These are phyloP conservation scores for Clausena lansium DNA, from an alignment of 345 rosid species.

Conservation along the genomic window DNA sequence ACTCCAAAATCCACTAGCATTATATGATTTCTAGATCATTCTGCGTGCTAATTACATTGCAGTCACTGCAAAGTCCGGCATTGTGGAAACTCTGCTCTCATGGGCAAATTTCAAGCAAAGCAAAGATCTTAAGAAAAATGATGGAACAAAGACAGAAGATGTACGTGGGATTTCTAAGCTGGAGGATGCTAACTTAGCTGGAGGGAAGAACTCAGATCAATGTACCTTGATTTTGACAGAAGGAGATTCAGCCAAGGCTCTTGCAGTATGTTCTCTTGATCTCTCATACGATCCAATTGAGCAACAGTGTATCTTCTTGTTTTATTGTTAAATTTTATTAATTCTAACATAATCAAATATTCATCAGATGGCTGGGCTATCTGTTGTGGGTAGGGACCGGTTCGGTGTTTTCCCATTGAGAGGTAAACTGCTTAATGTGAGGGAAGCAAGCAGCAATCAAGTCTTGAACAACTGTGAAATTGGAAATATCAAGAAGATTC, in stretches of 20 bases:
- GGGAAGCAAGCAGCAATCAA: constrained; percentile 88
- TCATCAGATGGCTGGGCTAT: constrained; percentile 74
- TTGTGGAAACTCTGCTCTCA: constrained; percentile 71
- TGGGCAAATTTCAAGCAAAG: constrained; percentile 90
- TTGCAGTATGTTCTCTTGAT: constrained; percentile 63
- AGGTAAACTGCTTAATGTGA: constrained; percentile 89
- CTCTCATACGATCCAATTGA: neutral
- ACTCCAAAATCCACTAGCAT: neutral
- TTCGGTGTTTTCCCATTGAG: constrained; percentile 94
- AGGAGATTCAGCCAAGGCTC: constrained; percentile 98
- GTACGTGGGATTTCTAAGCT: constrained; percentile 67
- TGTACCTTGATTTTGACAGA: constrained; percentile 95
- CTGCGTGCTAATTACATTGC: constrained; percentile 17
- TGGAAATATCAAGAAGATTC: constrained; percentile 81
- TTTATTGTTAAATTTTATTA: neutral
- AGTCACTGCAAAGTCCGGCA: constrained; percentile 76
- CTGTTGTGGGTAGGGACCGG: constrained; percentile 56
- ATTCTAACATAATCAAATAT: constrained; percentile 2
- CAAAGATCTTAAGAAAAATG: constrained; percentile 90
- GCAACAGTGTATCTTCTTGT: neutral
- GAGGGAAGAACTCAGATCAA: constrained; percentile 65
- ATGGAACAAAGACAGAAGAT: constrained; percentile 70
- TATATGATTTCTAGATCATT: neutral
- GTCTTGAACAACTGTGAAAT: constrained; percentile 86
- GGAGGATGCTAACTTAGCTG: constrained; percentile 92